Percentiles rank a stretch among this genome's conserved stretches.
Conservation (phyloP, 192 early-diverging fungal genomes). For the Rhizoclosmatium sp. region DNA sequence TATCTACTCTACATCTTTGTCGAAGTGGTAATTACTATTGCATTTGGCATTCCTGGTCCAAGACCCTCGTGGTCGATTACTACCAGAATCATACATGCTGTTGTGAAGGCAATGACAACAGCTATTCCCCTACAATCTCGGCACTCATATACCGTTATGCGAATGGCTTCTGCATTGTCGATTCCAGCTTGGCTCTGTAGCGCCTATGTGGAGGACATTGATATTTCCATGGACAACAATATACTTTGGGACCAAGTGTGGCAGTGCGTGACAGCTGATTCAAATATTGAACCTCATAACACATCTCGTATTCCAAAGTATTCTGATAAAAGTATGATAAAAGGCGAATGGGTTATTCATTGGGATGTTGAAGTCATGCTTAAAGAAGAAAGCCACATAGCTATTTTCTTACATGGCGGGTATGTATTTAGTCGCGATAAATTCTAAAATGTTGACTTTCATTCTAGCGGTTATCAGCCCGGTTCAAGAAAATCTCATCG, state of each 20-base stretch:
- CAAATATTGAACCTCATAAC: background rate
- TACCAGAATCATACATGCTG: conserved; percentile 35
- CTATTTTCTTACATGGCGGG: conserved; percentile 49
- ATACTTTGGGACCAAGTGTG: background rate
- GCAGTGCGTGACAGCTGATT: background rate
- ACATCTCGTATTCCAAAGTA: no score
- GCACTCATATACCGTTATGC: conserved; percentile 44
- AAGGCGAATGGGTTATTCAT: conserved; percentile 44
- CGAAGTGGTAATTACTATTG: conserved; percentile 1
- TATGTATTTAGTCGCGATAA: no score
- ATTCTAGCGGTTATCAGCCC: no score
- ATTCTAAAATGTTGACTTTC: conserved; percentile 25
- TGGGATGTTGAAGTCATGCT: background rate
- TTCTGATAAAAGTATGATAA: background rate
- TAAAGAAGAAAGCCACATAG: conserved; percentile 2
- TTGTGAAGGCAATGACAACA: conserved; percentile 14
- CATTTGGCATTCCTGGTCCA: conserved; percentile 26
- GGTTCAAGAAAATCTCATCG: conserved; percentile 47
- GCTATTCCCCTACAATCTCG: conserved; percentile 44
- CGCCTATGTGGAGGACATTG: conserved; percentile 9
- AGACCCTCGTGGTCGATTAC: conserved; percentile 24
- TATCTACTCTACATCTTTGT: conserved; percentile 6
- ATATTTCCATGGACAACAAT: conserved; percentile 1
- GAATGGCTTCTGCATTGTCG: conserved; percentile 36
- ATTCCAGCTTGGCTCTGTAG: conserved; percentile 33